Evolutionary conservation across 192 early-diverging fungal genomes (phyloP), one percentile per base, ranked within the genome.

Genomic region (Coemansia sp.): DNA sequence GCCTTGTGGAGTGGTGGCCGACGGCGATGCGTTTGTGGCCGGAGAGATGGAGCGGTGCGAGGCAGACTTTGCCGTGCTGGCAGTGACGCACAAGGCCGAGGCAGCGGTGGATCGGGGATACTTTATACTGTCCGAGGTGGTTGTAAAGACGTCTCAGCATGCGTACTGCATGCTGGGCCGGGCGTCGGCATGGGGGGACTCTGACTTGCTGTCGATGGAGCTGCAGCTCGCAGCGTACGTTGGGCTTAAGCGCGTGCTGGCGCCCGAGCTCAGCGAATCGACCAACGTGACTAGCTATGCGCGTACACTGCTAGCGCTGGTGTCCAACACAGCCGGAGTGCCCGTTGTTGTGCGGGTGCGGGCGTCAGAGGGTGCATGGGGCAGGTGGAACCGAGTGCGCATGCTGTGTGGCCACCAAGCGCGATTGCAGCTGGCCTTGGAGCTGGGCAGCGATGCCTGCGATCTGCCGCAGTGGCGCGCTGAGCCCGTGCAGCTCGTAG

Each of bases 401-500:
- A 85, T 83, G 35, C 76, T 95, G 59, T 86, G 88, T 48, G 85
- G 87, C 53, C 85, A 90, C 72, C 84, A 87, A 33, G 47, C 86
- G 3, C 91, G 88, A 64, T 86, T 84, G 31, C 64, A 70, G 61
- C 61, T 86, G 0, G 53, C 73, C 38, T 59, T 86, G 60, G 91
- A 90, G 13, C 70, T 95, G 58, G 83, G 88, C 55, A 25, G 88
- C 9, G 70, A 77, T 20, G 75, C 76, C 13, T 58, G 56, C 56
- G 52, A 68, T 26, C 34, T 77, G 9, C 20, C 48, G 41, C 69
- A 72, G 35, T 99, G 97, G 97, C 70, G 87, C 13, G 90, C 95
- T 2, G 96, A 98, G 66, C 97, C 97, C 0, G 79, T 99, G 18
- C 85, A 87, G 61, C 71, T 84, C 1, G 79, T 97, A 4, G 84